Conservation (phyloP, 1,284 basidiomycete genomes). For the Irpex lacteus region DNA sequence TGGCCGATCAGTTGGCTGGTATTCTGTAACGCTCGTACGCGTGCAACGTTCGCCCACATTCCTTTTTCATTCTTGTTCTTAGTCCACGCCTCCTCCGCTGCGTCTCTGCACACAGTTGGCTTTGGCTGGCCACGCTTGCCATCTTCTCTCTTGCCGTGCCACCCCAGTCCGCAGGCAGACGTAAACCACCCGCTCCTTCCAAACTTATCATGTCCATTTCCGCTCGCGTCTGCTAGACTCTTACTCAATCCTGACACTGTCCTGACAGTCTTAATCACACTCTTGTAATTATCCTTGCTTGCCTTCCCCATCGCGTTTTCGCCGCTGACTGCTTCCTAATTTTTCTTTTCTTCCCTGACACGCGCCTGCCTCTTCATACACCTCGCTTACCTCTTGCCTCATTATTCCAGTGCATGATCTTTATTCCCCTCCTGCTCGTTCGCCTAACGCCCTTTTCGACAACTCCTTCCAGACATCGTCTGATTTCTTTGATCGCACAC, state of each 20-base stretch:
- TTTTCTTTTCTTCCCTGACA: constrained; percentile 2
- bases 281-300: constrained; percentile 8
- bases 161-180: constrained; percentile 10
- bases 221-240: constrained; percentile 12
- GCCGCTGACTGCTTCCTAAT: constrained; percentile 11
- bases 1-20: background rate
- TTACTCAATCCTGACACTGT: constrained; percentile 15
- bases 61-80: constrained; percentile 1
- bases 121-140: background rate
- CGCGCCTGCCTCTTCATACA: constrained; percentile 13
- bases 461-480: constrained; percentile 27
- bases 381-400: background rate
- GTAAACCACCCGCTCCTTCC: constrained; percentile 8
- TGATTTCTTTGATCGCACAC: constrained; percentile 21
- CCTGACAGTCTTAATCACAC: constrained; percentile 13
- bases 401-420: constrained; percentile 21
- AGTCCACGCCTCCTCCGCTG: background rate
- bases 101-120: too few species aligned
- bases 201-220: constrained; percentile 11
- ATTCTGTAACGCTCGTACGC: constrained; percentile 1
- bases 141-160: background rate
- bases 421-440: constrained; percentile 16
- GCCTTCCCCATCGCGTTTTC: background rate
- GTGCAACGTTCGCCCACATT: constrained; percentile 3
- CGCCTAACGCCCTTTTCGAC: constrained; percentile 15